A percentile compares a stretch with the other conserved stretches of the same genome.
Evolutionary conservation across 371 early-diverging fungal genomes (phyloP).

Genomic region (Apophysomyces sp.): DNA sequence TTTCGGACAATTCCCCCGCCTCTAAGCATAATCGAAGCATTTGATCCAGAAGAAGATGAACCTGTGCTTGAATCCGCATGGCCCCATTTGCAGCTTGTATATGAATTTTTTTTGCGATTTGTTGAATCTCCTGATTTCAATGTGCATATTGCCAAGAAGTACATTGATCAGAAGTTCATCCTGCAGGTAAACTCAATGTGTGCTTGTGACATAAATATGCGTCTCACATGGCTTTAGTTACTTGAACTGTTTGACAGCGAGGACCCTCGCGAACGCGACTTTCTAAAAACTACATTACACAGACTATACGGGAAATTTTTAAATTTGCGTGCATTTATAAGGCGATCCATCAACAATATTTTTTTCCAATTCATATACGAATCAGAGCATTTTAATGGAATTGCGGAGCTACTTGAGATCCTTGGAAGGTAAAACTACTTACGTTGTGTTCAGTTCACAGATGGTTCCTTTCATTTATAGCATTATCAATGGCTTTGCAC

Average conservation of each 20-base stretch:
- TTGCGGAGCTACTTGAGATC: conserved; percentile 96
- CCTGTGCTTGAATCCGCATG: conserved; percentile 94
- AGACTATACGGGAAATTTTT: conserved; percentile 97
- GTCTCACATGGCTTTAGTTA: conserved; percentile 48
- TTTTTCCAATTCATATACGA: conserved; percentile 98
- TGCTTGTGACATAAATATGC: background rate
- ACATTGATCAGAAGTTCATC: conserved; percentile 22
- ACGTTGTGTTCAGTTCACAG: background rate
- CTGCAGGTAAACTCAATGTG: conserved; percentile 55
- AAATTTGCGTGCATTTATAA: conserved; percentile 91
- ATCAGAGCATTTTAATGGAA: conserved; percentile 93
- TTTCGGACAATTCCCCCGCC: background rate
- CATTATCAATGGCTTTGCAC: conserved; percentile 98
- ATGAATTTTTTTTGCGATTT: conserved; percentile 95
- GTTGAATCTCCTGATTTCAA: conserved; percentile 97
- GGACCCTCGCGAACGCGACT: conserved; percentile 97
- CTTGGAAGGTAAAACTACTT: conserved; percentile 71
- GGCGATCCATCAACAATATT: conserved; percentile 94
- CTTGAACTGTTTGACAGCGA: conserved; percentile 96
- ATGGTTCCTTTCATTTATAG: conserved; percentile 26
- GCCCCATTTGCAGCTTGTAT: conserved; percentile 97
- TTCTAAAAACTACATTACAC: conserved; percentile 95
- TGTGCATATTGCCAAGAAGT: conserved; percentile 74
- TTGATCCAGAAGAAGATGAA: conserved; percentile 98
- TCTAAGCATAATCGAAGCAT: conserved; percentile 72